phyloP scores from a whole-genome alignment of 2,329 filamentous ascomycete genomes.

The Exophiala calicioides region DNA sequence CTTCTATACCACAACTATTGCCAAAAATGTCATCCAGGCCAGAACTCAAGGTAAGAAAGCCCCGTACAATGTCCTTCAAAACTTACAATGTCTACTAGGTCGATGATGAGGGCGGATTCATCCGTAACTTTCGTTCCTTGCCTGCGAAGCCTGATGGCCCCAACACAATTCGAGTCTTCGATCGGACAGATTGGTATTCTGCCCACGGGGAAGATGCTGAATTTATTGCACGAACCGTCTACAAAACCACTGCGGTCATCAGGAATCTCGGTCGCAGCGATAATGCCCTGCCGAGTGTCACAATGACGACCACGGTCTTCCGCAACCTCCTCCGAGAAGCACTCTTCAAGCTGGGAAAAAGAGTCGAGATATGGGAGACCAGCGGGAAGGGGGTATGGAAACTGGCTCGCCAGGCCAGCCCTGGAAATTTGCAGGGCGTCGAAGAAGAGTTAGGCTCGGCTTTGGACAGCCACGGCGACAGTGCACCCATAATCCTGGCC shows the following conservation, averaged over 20 bases:
- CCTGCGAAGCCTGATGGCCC: conserved; percentile 65
- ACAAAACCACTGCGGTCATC: conserved; percentile 96
- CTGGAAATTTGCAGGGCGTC: conserved; percentile 93
- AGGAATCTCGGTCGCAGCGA: conserved; percentile 83
- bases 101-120: conserved; percentile 96
- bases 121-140: conserved; percentile 91
- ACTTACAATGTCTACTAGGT: conserved; percentile 56
- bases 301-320: conserved; percentile 92
- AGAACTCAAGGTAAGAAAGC: conserved; percentile 63
- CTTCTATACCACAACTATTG: not conserved
- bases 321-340: conserved; percentile 93
- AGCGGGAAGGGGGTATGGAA: conserved; percentile 81
- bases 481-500: conserved; percentile 89
- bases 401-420: conserved; percentile 85
- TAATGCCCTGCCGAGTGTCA: conserved; percentile 87
- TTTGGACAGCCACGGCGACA: conserved; percentile 54
- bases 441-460: conserved; percentile 83
- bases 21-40: conserved; percentile 67
- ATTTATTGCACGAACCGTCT: conserved; percentile 66
- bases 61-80: conserved; percentile 1
- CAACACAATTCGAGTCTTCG: conserved; percentile 81
- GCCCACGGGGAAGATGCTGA: conserved; percentile 53
- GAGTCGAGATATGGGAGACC: conserved; percentile 86
- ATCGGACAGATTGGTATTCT: conserved; percentile 92
- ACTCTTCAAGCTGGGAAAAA: conserved; percentile 85